Evolutionary conservation across 2,329 filamentous ascomycete species (phyloP).

Genomic region (Botryotinia calthae): DNA sequence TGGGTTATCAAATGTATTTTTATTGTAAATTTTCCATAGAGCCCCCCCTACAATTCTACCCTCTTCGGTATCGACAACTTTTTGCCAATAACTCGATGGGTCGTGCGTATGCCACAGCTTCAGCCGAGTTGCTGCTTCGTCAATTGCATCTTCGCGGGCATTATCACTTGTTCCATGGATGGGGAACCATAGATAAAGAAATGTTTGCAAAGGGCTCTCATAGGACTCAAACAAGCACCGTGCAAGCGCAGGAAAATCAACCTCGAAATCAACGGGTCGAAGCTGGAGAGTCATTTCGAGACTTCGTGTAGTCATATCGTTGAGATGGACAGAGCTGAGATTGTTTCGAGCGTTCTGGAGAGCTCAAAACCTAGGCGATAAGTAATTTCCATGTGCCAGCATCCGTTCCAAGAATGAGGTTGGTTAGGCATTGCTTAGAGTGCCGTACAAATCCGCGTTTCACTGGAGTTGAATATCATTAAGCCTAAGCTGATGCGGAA

Average conservation of each 20-base stretch:
- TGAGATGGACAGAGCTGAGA: background rate
- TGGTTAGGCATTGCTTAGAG: background rate
- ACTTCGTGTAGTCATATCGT: background rate
- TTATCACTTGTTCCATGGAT: conserved; percentile 14
- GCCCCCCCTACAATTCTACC: conserved; percentile 15
- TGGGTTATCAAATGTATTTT: conserved; percentile 15
- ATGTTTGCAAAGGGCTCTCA: conserved; percentile 12
- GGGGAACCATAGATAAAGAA: conserved; percentile 17
- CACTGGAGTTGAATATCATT: background rate
- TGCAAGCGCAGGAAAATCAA: conserved; percentile 34
- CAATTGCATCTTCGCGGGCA: conserved; percentile 18
- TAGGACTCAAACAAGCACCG: conserved; percentile 19
- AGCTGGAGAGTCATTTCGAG: background rate
- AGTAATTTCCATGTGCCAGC: background rate
- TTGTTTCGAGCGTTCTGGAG: background rate
- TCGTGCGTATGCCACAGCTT: conserved; percentile 20
- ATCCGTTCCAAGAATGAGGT: background rate
- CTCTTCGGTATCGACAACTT: conserved; percentile 18
- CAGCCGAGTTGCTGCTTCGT: conserved; percentile 21
- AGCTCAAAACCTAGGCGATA: background rate
- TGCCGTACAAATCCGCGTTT: background rate
- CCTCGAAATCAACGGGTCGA: conserved; percentile 6
- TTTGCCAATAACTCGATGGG: conserved; percentile 19
- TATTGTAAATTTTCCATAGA: conserved; percentile 18
- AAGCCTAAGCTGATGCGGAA: background rate